Evolutionary conservation across 306 rosid genomes (phyloP).

Genomic region (Gillenia trifoliata): DNA sequence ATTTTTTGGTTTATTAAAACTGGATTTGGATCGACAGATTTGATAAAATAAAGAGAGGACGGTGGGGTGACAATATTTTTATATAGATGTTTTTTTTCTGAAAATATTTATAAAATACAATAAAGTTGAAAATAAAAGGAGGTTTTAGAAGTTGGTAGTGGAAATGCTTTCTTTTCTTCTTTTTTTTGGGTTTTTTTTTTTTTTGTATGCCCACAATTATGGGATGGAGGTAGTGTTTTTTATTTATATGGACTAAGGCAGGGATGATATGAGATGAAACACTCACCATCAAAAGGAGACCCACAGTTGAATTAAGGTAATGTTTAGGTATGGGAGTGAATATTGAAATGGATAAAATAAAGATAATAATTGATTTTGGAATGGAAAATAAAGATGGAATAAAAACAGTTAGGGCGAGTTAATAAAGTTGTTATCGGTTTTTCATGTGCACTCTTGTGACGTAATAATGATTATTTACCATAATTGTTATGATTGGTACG

Average conservation of each 20-base stretch:
- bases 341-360: not conserved
- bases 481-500: not conserved
- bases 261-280: not conserved
- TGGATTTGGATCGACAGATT: constrained; percentile 6
- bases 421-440: no score
- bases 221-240: not conserved
- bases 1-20: not conserved
- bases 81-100: not conserved
- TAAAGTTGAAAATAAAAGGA: not conserved
- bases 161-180: not conserved
- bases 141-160: not conserved
- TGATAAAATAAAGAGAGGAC: constrained; percentile 2
- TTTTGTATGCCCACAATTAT: not conserved
- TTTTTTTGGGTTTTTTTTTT: not conserved
- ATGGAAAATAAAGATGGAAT: not conserved
- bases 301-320: not conserved
- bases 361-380: not conserved
- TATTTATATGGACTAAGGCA: not conserved
- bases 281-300: not conserved
- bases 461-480: not conserved
- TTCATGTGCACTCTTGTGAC: not conserved
- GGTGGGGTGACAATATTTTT: constrained; percentile 7
- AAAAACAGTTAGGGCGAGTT: not conserved
- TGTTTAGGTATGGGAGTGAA: not conserved
- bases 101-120: not conserved